A percentile compares a stretch with the other conserved stretches of the same genome.
Conservation (phyloP, 306 rosid species). For the Cicer arietinum region DNA sequence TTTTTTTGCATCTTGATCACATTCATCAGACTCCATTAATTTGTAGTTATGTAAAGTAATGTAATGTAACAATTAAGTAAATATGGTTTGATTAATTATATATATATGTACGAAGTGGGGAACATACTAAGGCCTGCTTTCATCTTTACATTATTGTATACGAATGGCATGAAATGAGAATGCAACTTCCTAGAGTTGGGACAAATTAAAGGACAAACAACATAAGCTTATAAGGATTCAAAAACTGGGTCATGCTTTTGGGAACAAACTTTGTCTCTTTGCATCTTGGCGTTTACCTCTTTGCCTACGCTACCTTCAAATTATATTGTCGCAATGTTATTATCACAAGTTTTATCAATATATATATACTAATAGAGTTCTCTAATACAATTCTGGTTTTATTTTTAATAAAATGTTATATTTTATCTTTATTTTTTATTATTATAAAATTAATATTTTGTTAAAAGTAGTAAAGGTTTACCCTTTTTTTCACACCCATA, state of each 20-base stretch:
- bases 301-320: neutral
- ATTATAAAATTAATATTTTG: too few species aligned
- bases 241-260: constrained; percentile 33
- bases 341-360: neutral
- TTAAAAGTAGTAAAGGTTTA: too few species aligned
- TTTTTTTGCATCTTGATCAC: constrained; percentile 42
- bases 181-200: constrained; percentile 50
- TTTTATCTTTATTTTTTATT: too few species aligned
- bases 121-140: constrained; percentile 54
- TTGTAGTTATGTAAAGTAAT: too few species aligned
- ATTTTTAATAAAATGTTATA: too few species aligned
- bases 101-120: constrained; percentile 33
- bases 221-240: constrained; percentile 3
- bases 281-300: constrained; percentile 29
- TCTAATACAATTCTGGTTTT: too few species aligned
- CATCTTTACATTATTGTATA: constrained; percentile 38
- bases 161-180: constrained; percentile 39
- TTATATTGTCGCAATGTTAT: constrained; percentile 2
- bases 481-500: too few species aligned
- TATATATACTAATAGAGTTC: too few species aligned
- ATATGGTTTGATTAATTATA: neutral
- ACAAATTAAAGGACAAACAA: constrained; percentile 52
- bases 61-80: too few species aligned
- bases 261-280: constrained; percentile 27
- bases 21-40: constrained; percentile 50